Base-by-base conservation (phyloP, 2,329 filamentous ascomycete genomes). In the Corynespora cassiicola region DNA sequence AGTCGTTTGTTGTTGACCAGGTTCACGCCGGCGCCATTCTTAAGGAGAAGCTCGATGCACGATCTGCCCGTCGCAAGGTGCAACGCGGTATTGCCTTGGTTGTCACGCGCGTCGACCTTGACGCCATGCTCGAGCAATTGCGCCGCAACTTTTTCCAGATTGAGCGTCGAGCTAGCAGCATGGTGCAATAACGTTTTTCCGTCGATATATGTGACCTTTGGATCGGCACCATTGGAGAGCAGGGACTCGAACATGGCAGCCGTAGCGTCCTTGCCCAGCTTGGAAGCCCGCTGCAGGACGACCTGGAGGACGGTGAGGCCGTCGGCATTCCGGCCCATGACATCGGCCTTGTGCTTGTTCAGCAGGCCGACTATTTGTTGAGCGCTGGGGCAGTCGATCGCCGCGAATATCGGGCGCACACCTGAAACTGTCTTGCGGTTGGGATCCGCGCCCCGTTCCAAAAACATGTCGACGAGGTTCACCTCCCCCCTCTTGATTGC, bases 161-260 rank as follows among this genome's bases (percentile, higher is more conserved):
- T 45, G 11, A 45, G 36, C n/a, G 32, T 32, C 15, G 49, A 27
- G 17, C 35, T 42, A 5, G 63, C 61, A 10, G 47, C 48, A 20
- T 45, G 52, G 42, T 66, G 63, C 19, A 66, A 55, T 11, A 66
- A 39, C 9, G 58, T 65, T 30, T 50, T 56, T 18, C 61, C 58
- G 32, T 65, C 56, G 1, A 52, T 30, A 30, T 61, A 65, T 14
- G 31, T 47, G 7, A 52, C 47, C 7, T 21, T 36, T 7, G 48
- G 27, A 38, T 64, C 49, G 1, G 56, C 61, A 14, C 54, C 58
- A 19, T 52, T 47, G 2, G 54, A 47, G 2, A 66, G 51, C 7
- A 65, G 24, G 8, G 54, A 41, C 17, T 59, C 53, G 20, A 58
- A 47, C 7, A 65, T 40, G 0, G 37, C 48, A 6, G 45, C 31